Percentiles rank a stretch among this genome's conserved stretches.
Conservation (phyloP, 176 grass and related monocot species). For the Alopecurus myosuroides region DNA sequence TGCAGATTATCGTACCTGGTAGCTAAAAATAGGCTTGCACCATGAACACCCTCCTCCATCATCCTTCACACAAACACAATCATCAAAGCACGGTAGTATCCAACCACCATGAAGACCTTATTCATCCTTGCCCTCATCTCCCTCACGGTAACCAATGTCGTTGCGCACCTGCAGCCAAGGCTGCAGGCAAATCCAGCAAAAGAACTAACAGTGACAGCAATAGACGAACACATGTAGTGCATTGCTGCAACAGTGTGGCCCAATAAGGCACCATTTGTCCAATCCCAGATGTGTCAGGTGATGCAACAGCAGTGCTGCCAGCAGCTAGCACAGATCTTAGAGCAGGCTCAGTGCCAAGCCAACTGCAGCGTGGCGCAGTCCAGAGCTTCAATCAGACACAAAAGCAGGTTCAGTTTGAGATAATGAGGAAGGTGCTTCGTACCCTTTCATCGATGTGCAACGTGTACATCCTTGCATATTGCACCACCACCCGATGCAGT, state of each 20-base stretch:
- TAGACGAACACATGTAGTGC: background rate
- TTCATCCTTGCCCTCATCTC: background rate
- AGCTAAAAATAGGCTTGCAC: background rate
- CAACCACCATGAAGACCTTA: background rate
- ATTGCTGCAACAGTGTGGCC: background rate
- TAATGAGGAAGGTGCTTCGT: background rate
- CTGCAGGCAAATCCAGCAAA: background rate
- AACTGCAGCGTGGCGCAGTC: background rate
- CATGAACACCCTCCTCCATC: background rate
- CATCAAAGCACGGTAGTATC: background rate
- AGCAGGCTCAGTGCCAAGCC: background rate
- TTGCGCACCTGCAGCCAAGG: background rate
- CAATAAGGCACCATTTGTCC: background rate
- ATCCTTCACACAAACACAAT: background rate
- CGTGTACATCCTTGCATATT: background rate
- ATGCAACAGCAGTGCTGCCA: conserved; percentile 14
- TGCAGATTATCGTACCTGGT: background rate
- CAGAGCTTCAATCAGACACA: background rate
- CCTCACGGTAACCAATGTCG: background rate
- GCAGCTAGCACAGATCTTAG: background rate
- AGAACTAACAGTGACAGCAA: background rate
- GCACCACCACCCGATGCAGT: background rate
- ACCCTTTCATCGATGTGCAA: background rate
- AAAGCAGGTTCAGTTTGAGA: background rate
- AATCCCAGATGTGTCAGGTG: background rate